Evolutionary conservation across 2,329 filamentous ascomycete genomes (phyloP).

Genomic region (Fusarium mundagurra): DNA sequence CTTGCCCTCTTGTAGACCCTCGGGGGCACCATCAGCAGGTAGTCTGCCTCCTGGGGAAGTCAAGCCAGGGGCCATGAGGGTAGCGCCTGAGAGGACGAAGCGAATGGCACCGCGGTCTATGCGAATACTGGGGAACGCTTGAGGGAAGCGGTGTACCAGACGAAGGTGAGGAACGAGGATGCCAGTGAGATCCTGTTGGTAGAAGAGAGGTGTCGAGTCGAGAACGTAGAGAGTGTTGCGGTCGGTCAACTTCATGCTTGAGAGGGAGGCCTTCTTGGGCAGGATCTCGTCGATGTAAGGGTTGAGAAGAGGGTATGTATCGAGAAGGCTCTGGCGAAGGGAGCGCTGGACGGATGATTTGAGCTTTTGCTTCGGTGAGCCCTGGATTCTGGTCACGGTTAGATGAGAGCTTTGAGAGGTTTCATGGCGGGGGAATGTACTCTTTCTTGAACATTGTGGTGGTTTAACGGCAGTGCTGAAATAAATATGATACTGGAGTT

Average conservation of each 20-base stretch:
- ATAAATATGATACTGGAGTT: background rate
- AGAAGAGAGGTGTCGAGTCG: slow-evolving; percentile 84
- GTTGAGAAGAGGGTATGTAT: slow-evolving; percentile 85
- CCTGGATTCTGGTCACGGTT: slow-evolving; percentile 61
- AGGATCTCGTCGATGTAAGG: slow-evolving; percentile 93
- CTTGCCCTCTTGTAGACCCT: slow-evolving; percentile 49
- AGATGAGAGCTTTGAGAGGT: slow-evolving; percentile 16
- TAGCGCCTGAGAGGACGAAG: slow-evolving; percentile 92
- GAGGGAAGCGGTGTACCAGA: slow-evolving; percentile 89
- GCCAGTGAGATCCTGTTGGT: slow-evolving; percentile 80
- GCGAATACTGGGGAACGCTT: slow-evolving; percentile 82
- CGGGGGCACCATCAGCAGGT: slow-evolving; percentile 62
- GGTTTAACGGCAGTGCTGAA: slow-evolving; percentile 24
- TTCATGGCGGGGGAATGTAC: slow-evolving; percentile 58
- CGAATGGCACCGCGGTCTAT: slow-evolving; percentile 97
- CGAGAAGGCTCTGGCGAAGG: slow-evolving; percentile 82
- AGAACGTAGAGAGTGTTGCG: slow-evolving; percentile 89
- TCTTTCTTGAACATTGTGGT: slow-evolving; percentile 91
- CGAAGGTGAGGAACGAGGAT: slow-evolving; percentile 87
- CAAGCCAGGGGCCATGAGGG: slow-evolving; percentile 94
- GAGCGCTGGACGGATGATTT: slow-evolving; percentile 94
- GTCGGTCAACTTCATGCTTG: slow-evolving; percentile 93
- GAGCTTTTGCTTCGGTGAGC: slow-evolving; percentile 90
- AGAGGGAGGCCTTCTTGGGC: slow-evolving; percentile 92
- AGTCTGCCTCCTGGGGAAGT: slow-evolving; percentile 85